These are phyloP conservation scores for Cutaneotrichosporon daszewskae DNA, from an alignment of 1,284 basidiomycete species.

Conservation along the genomic window DNA sequence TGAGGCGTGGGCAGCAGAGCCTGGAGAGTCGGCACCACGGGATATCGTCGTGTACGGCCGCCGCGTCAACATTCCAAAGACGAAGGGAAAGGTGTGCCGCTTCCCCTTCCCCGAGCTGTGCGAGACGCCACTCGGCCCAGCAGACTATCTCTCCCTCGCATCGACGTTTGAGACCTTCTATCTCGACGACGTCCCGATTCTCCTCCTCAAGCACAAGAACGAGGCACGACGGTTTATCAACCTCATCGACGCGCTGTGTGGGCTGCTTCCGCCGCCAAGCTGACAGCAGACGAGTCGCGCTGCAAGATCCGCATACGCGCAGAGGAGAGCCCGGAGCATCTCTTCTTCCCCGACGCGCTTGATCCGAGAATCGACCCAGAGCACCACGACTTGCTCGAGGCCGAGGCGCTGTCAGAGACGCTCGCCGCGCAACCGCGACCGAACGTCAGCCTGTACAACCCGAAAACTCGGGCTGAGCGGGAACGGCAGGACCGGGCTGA, in stretches of 20 bases:
- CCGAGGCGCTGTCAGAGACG: constrained; percentile 57
- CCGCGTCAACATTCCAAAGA: constrained; percentile 52
- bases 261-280: constrained; percentile 24
- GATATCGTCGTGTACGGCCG: constrained; percentile 54
- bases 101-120: constrained; percentile 62
- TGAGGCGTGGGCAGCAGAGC: constrained; percentile 27
- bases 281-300: constrained; percentile 42
- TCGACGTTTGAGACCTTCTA: constrained; percentile 57
- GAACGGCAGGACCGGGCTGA: constrained; percentile 45
- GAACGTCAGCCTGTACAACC: constrained; percentile 58
- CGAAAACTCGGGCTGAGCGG: constrained; percentile 18
- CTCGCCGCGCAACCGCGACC: constrained; percentile 57
- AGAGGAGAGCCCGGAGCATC: constrained; percentile 52
- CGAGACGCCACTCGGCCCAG: constrained; percentile 61
- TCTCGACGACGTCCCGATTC: constrained; percentile 57
- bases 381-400: constrained; percentile 51
- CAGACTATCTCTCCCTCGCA: constrained; percentile 64
- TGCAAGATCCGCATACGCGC: constrained; percentile 50
- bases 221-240: constrained; percentile 66
- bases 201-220: constrained; percentile 58
- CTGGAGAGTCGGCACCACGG: constrained; percentile 13
- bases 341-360: constrained; percentile 59
- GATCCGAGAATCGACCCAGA: constrained; percentile 14
- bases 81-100: constrained; percentile 49
- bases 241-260: constrained; percentile 63